Evolutionary conservation across 495 filamentous ascomycete species (phyloP), one percentile per base, ranked within the genome.

Genomic region (Clohesyomyces aquaticus): DNA sequence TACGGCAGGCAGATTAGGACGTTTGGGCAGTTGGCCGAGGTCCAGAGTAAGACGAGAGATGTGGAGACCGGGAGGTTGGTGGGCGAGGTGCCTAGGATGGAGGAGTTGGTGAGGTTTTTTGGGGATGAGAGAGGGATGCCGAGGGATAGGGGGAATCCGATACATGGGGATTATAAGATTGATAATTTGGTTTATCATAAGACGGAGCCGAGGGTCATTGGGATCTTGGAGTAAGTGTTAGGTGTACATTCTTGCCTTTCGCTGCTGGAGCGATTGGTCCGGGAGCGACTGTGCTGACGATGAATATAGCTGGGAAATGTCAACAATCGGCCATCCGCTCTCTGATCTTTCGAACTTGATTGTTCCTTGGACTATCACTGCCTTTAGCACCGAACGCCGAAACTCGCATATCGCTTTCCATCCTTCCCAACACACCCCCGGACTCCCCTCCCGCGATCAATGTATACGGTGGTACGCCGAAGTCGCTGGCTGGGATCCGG

Each of bases 141-240:
- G 2, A 78, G 76, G 23, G 91, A 96, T 69, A 79, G 88, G 45
- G 85, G 83, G 12, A 86, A 84, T 1, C 76, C 93, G 6, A 85
- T 96, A 26, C 92, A 96, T 68, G 92, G 92, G 22, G 92, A 96
- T 70, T 96, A 91, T 77, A 96, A 96, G 76, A 92, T 96, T 71
- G 92, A 96, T 74, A 96, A 96, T 67, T 77, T 96, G 61, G 87
- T 96, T 47, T 96, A 90, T 73, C 89, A 93, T 75, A 85, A 87
- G 76, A 90, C 85, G 0, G 89, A 93, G 75, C 83, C 92, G n/a
- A 75, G 85, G 51, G 91, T 96, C 12, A 91, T 96, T 75, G 92
- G 91, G 8, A 90, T 96, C 50, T 77, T 96, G 2, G 92, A 96
- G 83, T 86, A 70, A 75, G 83, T 76, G 1, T 21, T 54, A 55